These are phyloP conservation scores for Tolypocladium nubicola DNA, from an alignment of 2,329 filamentous ascomycete species.

Conservation along the genomic window DNA sequence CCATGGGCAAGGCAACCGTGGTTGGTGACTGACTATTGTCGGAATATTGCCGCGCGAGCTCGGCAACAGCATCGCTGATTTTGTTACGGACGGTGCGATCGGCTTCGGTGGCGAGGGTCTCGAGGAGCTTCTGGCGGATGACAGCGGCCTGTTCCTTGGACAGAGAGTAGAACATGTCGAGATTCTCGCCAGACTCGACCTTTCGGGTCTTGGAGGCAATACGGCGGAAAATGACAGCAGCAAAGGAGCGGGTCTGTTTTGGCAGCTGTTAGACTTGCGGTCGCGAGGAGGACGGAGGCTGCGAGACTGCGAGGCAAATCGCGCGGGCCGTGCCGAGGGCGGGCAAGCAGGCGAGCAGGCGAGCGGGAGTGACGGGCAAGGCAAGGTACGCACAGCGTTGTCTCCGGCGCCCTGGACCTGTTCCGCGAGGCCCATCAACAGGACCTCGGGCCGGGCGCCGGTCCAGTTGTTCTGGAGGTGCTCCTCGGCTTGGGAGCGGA, in stretches of 20 bases:
- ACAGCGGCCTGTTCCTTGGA: slow-evolving; percentile 60
- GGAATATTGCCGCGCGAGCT: slow-evolving; percentile 88
- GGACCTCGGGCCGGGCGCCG: slow-evolving; percentile 64
- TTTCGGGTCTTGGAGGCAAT: slow-evolving; percentile 87
- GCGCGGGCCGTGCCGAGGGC: background rate
- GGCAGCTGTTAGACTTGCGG: slow-evolving; percentile 3
- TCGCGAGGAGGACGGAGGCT: background rate
- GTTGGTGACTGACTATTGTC: slow-evolving; percentile 61
- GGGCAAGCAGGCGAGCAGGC: background rate
- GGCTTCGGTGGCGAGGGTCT: slow-evolving; percentile 63
- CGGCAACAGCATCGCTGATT: slow-evolving; percentile 93
- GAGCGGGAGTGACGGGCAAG: background rate
- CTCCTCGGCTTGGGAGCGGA: slow-evolving; percentile 80
- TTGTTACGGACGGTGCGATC: slow-evolving; percentile 78
- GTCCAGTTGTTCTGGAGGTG: slow-evolving; percentile 90
- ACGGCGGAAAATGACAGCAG: slow-evolving; percentile 86
- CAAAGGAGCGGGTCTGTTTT: slow-evolving; percentile 72
- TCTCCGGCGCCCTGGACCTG: slow-evolving; percentile 75
- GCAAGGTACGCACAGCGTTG: slow-evolving; percentile 43
- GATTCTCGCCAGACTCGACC: slow-evolving; percentile 55
- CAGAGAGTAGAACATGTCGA: slow-evolving; percentile 80
- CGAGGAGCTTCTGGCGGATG: slow-evolving; percentile 76
- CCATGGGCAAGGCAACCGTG: background rate
- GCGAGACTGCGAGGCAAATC: background rate
- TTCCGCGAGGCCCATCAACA: slow-evolving; percentile 90